phyloP scores from a whole-genome alignment of 2,329 filamentous ascomycete species.

The Botrytis aclada region DNA sequence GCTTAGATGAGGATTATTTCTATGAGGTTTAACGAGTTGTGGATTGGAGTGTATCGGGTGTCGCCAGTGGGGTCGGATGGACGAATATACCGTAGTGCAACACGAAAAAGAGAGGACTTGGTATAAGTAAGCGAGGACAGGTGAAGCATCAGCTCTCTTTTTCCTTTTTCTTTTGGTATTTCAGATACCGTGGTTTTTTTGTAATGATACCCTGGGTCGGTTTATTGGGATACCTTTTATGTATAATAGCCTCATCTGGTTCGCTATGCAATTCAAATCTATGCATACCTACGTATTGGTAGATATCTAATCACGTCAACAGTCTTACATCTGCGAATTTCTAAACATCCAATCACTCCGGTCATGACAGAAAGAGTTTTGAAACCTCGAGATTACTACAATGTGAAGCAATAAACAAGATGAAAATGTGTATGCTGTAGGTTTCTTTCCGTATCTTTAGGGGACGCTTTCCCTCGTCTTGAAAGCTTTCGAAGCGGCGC shows the following conservation, averaged over 20 bases:
- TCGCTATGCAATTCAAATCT: background rate
- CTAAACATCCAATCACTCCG: background rate
- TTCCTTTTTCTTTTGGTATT: background rate
- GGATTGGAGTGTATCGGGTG: background rate
- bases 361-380: background rate
- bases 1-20: constrained; percentile 88
- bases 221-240: background rate
- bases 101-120: background rate
- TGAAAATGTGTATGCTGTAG: background rate
- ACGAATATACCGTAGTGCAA: background rate
- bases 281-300: background rate
- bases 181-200: background rate
- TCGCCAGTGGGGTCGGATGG: background rate
- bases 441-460: background rate
- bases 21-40: constrained; percentile 53
- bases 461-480: background rate
- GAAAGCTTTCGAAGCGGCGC: background rate
- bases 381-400: background rate
- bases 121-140: background rate
- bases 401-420: background rate
- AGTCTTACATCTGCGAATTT: background rate
- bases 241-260: background rate
- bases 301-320: background rate
- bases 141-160: background rate
- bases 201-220: constrained; percentile 15